Evolutionary conservation across 1,284 basidiomycete genomes (phyloP), one percentile per base, ranked within the genome.

Genomic region (Ganoderma boninense): DNA sequence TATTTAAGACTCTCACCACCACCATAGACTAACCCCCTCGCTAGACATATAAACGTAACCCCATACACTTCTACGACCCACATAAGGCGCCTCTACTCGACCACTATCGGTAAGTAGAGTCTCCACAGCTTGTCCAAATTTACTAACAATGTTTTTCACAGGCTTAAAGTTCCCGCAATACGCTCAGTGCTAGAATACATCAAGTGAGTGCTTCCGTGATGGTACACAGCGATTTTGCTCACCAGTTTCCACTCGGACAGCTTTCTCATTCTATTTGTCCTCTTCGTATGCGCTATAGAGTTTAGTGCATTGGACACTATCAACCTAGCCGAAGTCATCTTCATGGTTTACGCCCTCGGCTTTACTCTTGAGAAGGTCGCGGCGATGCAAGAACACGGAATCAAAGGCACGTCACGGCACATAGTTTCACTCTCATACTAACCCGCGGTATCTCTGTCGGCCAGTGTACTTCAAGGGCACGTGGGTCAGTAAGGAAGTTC

Each of bases 1-100:
- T 14, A 11, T 42, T 6, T 4, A 14, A 23, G 40, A n/a, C 26
- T n/a, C n/a, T 57, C 62, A 29, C 18, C 38, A 23, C 2, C 29
- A 5, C 7, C 18, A n/a, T 59, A 16, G 40, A 13, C 18, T 23
- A 8, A 65, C 38, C 20, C 54, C 52, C 38, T 35, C 49, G 13
- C 13, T n/a, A 97, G 94, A 97, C 94, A 49, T 98, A 98, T 83
- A 98, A 98, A 84, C 89, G 92, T 65, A 95, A 90, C 43, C 96
- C 97, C 1, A 90, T 98, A 46, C 95, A 97, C 81, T 94, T 97
- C 77, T 98, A 98, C 80, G 96, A 98, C 78, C 97, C 97, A 0
- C 92, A 95, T 78, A 95, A 91, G 78, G 96, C 97, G 0, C 96
- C 97, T 14, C 81, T 98, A 35, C 87, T 98, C 5, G 96, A 98